These are phyloP conservation scores for Circinella umbellata DNA, from an alignment of 371 early-diverging fungal genomes.

Conservation along the genomic window DNA sequence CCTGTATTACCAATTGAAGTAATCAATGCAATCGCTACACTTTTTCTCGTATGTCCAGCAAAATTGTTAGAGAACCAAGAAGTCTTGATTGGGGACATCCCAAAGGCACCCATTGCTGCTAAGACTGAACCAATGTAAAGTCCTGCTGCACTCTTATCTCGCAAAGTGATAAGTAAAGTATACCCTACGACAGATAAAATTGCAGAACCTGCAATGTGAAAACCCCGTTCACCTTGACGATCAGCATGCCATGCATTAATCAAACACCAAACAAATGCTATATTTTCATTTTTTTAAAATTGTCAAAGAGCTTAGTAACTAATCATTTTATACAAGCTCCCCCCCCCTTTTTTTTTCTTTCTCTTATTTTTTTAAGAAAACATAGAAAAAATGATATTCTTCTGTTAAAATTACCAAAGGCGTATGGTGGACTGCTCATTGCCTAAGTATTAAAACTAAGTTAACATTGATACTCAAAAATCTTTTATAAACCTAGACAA, in stretches of 20 bases:
- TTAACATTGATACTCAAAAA: background rate
- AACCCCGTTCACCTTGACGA: conserved; percentile 62
- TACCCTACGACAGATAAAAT: conserved; percentile 67
- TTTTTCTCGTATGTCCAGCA: too few relatives aligned
- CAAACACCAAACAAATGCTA: background rate
- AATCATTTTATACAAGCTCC: too few relatives aligned
- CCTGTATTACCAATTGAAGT: too few relatives aligned
- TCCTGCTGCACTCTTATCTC: conserved; percentile 15
- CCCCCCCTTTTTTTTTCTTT: too few relatives aligned
- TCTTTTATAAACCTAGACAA: too few relatives aligned
- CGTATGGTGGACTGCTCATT: conserved; percentile 34
- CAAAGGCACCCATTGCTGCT: conserved; percentile 58
- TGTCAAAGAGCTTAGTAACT: too few relatives aligned
- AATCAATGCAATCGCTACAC: too few relatives aligned
- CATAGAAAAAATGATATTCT: too few relatives aligned
- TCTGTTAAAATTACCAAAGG: conserved; percentile 6
- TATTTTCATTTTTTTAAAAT: background rate
- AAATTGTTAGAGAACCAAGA: too few relatives aligned
- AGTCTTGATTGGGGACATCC: too few relatives aligned
- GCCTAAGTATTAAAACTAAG: conserved; percentile 43
- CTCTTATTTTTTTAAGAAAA: too few relatives aligned
- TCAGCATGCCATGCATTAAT: conserved; percentile 55
- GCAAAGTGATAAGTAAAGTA: conserved; percentile 54
- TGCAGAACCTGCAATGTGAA: conserved; percentile 64
- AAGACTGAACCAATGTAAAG: conserved; percentile 57